Evolutionary conservation across 345 rosid genomes (phyloP).

Genomic region (Kernera saxatilis): DNA sequence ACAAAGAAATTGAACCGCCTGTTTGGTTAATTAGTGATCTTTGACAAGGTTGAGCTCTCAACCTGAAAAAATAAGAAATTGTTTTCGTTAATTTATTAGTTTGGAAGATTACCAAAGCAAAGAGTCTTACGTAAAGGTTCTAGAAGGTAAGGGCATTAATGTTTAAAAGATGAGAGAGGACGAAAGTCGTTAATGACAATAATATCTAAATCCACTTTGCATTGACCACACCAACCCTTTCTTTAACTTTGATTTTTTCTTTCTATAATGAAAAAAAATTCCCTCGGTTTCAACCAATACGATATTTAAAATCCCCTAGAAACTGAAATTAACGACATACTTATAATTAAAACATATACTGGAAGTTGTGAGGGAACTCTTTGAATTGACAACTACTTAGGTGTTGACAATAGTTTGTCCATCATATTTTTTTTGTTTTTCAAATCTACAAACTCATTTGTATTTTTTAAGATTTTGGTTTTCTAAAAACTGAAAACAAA

Average conservation of each 20-base stretch:
- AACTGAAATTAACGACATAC: not conserved
- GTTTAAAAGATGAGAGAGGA: not conserved
- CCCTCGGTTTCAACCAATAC: not conserved
- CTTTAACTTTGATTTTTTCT: not conserved
- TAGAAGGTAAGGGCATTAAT: slow-evolving; percentile 9
- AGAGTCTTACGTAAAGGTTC: not conserved
- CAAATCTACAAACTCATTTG: not conserved
- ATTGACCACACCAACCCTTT: slow-evolving; percentile 20
- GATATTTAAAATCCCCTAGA: not conserved
- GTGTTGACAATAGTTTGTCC: not conserved
- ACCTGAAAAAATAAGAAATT: not conserved
- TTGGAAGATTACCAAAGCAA: not conserved
- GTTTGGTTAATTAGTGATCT: too few species aligned
- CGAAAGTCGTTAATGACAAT: slow-evolving; percentile 3
- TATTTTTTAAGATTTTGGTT: not conserved
- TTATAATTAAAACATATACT: not conserved
- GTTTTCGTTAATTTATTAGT: not conserved
- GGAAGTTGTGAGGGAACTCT: not conserved
- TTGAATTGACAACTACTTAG: not conserved
- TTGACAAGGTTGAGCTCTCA: not conserved
- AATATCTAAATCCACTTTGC: slow-evolving; percentile 4
- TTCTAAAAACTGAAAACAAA: not conserved
- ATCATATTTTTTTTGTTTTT: not conserved
- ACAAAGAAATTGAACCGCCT: too few species aligned
- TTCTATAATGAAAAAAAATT: not conserved